Conservation (phyloP, 805 yeast genomes). For the Nakazawaea anatomiae region DNA sequence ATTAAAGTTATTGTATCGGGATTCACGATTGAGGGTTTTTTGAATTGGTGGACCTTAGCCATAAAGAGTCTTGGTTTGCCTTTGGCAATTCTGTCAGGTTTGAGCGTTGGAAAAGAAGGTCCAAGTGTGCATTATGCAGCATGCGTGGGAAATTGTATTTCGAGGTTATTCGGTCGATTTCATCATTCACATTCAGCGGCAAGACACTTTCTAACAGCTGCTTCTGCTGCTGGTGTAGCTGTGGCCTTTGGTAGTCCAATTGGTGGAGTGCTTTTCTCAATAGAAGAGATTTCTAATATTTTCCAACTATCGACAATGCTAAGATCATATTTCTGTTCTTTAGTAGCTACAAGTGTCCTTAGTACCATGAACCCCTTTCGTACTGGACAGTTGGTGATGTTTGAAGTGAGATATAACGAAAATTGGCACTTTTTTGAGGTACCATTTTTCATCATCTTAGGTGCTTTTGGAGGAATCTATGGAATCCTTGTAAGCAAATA, state of each 20-base stretch:
- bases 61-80: slow-evolving; percentile 83
- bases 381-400: slow-evolving; percentile 89
- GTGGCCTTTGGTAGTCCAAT: slow-evolving; percentile 97
- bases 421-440: slow-evolving; percentile 86
- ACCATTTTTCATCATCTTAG: slow-evolving; percentile 72
- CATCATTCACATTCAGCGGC: slow-evolving; percentile 36
- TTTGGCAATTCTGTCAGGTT: slow-evolving; percentile 85
- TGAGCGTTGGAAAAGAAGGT: slow-evolving; percentile 96
- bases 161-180: slow-evolving; percentile 44
- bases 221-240: slow-evolving; percentile 97
- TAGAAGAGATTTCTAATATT: slow-evolving; percentile 81
- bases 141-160: slow-evolving; percentile 83
- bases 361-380: slow-evolving; percentile 86
- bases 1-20: slow-evolving; percentile 94
- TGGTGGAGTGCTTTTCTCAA: slow-evolving; percentile 90
- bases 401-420: slow-evolving; percentile 82
- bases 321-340: slow-evolving; percentile 87
- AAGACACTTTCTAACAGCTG: slow-evolving; percentile 72
- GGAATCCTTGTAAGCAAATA: slow-evolving; percentile 73
- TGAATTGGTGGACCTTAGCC: slow-evolving; percentile 63
- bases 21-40: slow-evolving; percentile 70
- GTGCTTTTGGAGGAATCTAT: slow-evolving; percentile 87
- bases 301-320: slow-evolving; percentile 77
- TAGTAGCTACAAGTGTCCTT: slow-evolving; percentile 78
- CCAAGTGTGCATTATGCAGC: slow-evolving; percentile 98